These are phyloP conservation scores for Moesziomyces parantarcticus DNA, from an alignment of 1,284 basidiomycete species.

Conservation along the genomic window DNA sequence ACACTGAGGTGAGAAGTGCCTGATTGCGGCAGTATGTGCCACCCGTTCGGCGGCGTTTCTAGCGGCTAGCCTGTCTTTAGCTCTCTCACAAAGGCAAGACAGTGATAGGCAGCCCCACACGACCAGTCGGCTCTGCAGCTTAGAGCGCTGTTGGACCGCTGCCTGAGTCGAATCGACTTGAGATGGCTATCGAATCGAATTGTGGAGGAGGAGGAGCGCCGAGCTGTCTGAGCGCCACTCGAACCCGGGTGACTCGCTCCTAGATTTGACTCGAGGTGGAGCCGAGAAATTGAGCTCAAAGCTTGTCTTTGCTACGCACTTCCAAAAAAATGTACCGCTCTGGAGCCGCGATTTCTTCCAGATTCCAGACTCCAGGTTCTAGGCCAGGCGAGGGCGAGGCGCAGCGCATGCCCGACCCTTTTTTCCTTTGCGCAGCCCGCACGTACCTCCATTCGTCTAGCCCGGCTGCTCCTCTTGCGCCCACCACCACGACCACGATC, in stretches of 20 bases:
- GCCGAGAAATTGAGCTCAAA: background rate
- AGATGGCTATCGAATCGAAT: background rate
- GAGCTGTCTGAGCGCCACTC: background rate
- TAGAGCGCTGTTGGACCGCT: too few relatives aligned
- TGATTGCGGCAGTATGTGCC: background rate
- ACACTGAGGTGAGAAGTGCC: too few relatives aligned
- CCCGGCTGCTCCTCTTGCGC: background rate
- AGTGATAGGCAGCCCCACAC: too few relatives aligned
- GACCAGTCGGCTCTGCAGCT: too few relatives aligned
- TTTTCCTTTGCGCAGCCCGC: slow-evolving; percentile 7
- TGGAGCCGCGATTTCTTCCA: background rate
- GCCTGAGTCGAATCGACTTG: too few relatives aligned
- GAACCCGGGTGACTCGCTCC: background rate
- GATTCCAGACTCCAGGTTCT: slow-evolving; percentile 1
- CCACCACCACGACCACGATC: slow-evolving; percentile 1
- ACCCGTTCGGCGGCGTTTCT: too few relatives aligned
- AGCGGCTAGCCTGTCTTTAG: too few relatives aligned
- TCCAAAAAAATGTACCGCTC: background rate
- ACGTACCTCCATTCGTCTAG: slow-evolving; percentile 1
- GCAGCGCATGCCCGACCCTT: background rate
- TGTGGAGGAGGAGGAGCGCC: background rate
- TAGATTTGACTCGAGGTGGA: background rate
- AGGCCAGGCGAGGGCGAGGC: background rate
- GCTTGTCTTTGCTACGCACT: background rate
- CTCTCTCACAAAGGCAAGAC: too few relatives aligned